Evolutionary conservation across 352 stramenopile genomes (phyloP).

Genomic region (Globisporangium barbulae): DNA sequence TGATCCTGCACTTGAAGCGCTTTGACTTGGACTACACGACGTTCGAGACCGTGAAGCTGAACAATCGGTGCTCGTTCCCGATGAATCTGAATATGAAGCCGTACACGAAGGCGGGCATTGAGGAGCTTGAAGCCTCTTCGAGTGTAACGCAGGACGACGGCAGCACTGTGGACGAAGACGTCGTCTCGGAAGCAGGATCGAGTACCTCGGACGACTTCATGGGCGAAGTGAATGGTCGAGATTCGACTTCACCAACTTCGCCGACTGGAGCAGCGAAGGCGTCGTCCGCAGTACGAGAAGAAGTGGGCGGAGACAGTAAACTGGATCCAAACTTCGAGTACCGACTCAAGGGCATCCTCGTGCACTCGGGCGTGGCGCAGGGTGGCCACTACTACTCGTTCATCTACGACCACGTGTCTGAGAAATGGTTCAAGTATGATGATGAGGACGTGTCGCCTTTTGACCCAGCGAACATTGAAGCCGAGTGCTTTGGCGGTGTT

Average conservation of each 20-base stretch:
- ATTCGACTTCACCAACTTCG: constrained; percentile 25
- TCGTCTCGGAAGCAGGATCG: constrained; percentile 46
- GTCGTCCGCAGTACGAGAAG: constrained; percentile 18
- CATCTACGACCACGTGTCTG: constrained; percentile 84
- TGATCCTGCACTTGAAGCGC: constrained; percentile 98
- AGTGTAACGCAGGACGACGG: constrained; percentile 33
- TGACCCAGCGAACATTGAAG: constrained; percentile 94
- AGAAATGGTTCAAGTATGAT: constrained; percentile 99
- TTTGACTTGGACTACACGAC: constrained; percentile 99
- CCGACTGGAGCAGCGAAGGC: constrained; percentile 23
- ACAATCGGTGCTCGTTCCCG: constrained; percentile 97
- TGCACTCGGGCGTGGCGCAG: constrained; percentile 98
- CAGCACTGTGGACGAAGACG: constrained; percentile 40
- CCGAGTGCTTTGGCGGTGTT: constrained; percentile 98
- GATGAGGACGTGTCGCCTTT: constrained; percentile 99
- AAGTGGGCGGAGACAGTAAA: constrained; percentile 23
- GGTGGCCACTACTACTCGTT: constrained; percentile 99
- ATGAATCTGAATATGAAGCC: constrained; percentile 98
- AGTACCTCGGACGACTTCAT: constrained; percentile 63
- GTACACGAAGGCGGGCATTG: constrained; percentile 96
- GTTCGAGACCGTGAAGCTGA: constrained; percentile 99
- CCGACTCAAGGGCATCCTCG: constrained; percentile 95
- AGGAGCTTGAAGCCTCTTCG: constrained; percentile 81
- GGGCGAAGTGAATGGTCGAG: constrained; percentile 38
- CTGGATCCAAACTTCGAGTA: constrained; percentile 95